Base-by-base conservation (phyloP, 2,329 filamentous ascomycete species). In the Aurifilum marmelostoma region DNA sequence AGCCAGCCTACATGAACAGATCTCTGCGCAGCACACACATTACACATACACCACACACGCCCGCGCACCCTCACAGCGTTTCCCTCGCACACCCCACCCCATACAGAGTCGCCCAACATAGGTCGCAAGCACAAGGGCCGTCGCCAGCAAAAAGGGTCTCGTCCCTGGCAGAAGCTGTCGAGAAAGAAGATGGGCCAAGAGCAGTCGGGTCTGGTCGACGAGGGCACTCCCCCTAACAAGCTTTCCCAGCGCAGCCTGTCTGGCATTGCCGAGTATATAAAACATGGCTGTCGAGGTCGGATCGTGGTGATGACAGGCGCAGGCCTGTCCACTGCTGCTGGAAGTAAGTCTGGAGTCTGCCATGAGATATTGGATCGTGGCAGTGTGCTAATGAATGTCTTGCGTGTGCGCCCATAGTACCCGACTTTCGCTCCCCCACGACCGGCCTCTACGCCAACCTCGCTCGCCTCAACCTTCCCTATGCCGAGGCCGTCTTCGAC, bases 381-480 rank as follows among this genome's bases (percentile, higher is more conserved):
- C 21, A n/a, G 21, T 52, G 43, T 34, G 47, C 73, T 75, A 65
- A 75, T 58, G 69, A 71, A 4, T 11, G 12, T 39, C 11, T 39
- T 52, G 83, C 76, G 70, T 80, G 78, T 5, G 84, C 82, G n/a
- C 37, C 12, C 7, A 81, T 83, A 80, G 95, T 99, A 72, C 96
- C 96, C 71, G 96, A 99, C 80, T 99, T 98, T 79, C 88, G 96
- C 72, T 97, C 94, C 1, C 94, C 95, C 71, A 91, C 93, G 69
- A 98, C 95, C 0, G 96, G 96, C 3, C 87, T 99, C 14, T 99
- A 99, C 79, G 91, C 93, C 75, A 98, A 98, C 76, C 89, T 99
- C 24, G 91, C 92, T 29, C 88, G 92, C 65, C 87, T 98, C 41
- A 89, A 97, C 70, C 86, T 99, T 0, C 94, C 94, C 0, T 91